phyloP scores from a whole-genome alignment of 164 flowering plant genomes.

The Houttuynia cordata region DNA sequence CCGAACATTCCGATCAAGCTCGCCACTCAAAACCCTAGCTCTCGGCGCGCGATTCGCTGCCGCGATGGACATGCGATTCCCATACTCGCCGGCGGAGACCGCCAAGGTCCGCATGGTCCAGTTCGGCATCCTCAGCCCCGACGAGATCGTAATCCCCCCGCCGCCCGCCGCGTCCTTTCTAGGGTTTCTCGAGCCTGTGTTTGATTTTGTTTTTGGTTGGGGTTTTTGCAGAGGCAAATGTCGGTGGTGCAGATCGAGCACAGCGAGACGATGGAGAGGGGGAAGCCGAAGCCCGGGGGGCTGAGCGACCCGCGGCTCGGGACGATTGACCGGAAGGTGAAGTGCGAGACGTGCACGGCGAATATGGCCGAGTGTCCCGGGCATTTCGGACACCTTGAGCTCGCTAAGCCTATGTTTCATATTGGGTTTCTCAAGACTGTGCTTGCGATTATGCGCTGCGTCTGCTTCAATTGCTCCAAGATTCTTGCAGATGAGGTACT shows the following conservation, averaged over 20 bases:
- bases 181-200: too few species aligned
- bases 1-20: too few species aligned
- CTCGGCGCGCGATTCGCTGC: background rate
- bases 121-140: conserved; percentile 78
- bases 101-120: conserved; percentile 66
- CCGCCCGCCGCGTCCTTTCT: too few species aligned
- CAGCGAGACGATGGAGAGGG: conserved; percentile 88
- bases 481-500: conserved; percentile 84
- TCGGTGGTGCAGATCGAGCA: conserved; percentile 91
- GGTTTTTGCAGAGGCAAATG: conserved; percentile 81
- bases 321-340: conserved; percentile 86
- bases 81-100: conserved; percentile 72
- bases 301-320: conserved; percentile 87
- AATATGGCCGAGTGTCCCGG: conserved; percentile 99
- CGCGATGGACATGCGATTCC: conserved; percentile 63
- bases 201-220: background rate
- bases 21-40: too few species aligned
- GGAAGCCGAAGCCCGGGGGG: conserved; percentile 84
- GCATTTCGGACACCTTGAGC: conserved; percentile 95
- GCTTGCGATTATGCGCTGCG: conserved; percentile 73
- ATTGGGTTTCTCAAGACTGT: conserved; percentile 93
- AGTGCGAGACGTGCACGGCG: conserved; percentile 95
- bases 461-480: conserved; percentile 97
- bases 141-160: conserved; percentile 66
- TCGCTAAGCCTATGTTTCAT: conserved; percentile 97